Conservation (phyloP, 2,329 filamentous ascomycete genomes). For the Curvularia lunata region DNA sequence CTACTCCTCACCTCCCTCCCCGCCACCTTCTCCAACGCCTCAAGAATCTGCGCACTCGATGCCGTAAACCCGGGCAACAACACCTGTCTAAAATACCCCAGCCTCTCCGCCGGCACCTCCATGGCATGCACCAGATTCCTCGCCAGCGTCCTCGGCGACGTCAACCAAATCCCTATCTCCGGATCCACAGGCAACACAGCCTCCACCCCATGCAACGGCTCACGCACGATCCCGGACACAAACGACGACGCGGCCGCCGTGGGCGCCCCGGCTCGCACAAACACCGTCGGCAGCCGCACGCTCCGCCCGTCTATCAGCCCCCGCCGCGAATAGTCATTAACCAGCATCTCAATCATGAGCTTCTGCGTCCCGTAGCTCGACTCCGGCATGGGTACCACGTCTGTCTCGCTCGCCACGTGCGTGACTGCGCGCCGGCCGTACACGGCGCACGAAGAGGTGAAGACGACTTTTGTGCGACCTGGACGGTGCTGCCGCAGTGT, state of each 20-base stretch:
- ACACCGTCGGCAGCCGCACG: constrained; percentile 67
- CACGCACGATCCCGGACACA: constrained; percentile 68
- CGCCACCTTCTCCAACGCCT: constrained; percentile 62
- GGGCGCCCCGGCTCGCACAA: constrained; percentile 65
- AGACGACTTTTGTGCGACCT: constrained; percentile 62
- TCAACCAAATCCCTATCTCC: constrained; percentile 64
- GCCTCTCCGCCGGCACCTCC: constrained; percentile 57
- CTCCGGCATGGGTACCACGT: constrained; percentile 64
- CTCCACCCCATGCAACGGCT: constrained; percentile 64
- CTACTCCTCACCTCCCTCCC: constrained; percentile 59
- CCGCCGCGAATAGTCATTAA: constrained; percentile 68
- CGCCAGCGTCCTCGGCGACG: constrained; percentile 61
- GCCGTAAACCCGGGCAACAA: constrained; percentile 62
- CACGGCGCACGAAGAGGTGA: constrained; percentile 67
- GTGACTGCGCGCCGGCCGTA: constrained; percentile 64
- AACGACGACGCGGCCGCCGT: constrained; percentile 69
- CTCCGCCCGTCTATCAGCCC: constrained; percentile 64
- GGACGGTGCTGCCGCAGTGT: constrained; percentile 58
- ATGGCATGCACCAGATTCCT: constrained; percentile 62
- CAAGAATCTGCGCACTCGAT: constrained; percentile 63
- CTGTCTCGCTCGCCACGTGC: constrained; percentile 44
- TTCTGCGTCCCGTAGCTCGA: constrained; percentile 70
- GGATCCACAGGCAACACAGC: constrained; percentile 59
- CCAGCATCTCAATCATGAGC: constrained; percentile 65
- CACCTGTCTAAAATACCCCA: constrained; percentile 60